Conservation (phyloP, 2,329 filamentous ascomycete species). For the Paraphoma chrysanthemicola region DNA sequence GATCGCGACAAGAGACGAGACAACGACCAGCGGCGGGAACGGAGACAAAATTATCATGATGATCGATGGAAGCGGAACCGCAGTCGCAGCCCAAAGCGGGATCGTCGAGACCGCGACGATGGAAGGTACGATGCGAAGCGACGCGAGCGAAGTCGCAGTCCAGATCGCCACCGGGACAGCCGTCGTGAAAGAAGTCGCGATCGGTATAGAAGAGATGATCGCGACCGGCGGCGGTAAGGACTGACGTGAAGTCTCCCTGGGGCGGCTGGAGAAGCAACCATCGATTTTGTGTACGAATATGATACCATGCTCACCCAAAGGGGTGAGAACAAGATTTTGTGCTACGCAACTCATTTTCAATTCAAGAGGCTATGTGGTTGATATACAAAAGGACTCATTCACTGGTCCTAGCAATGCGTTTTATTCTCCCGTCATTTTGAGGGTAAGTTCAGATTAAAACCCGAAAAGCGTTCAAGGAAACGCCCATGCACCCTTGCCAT, state of each 20-base stretch:
- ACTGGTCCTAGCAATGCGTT: slow-evolving; percentile 2
- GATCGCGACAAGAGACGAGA: slow-evolving; percentile 46
- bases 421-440: not conserved
- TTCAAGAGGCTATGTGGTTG: not conserved
- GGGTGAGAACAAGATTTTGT: not conserved
- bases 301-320: not conserved
- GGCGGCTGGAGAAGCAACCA: not conserved
- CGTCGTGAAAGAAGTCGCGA: slow-evolving; percentile 48
- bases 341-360: not conserved
- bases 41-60: slow-evolving; percentile 46
- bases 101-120: slow-evolving; percentile 39
- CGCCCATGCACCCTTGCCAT: not conserved
- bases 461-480: not conserved
- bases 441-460: not conserved
- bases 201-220: slow-evolving; percentile 49
- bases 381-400: not conserved
- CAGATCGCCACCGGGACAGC: slow-evolving; percentile 42
- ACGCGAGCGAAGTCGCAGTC: slow-evolving; percentile 39
- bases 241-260: not conserved
- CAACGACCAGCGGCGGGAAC: slow-evolving; percentile 43
- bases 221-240: slow-evolving; percentile 39
- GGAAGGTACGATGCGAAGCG: slow-evolving; percentile 35
- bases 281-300: not conserved
- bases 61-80: slow-evolving; percentile 48
- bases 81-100: slow-evolving; percentile 41